Base-by-base conservation (phyloP, 2,329 filamentous ascomycete species). In the Exophiala spinifera region DNA sequence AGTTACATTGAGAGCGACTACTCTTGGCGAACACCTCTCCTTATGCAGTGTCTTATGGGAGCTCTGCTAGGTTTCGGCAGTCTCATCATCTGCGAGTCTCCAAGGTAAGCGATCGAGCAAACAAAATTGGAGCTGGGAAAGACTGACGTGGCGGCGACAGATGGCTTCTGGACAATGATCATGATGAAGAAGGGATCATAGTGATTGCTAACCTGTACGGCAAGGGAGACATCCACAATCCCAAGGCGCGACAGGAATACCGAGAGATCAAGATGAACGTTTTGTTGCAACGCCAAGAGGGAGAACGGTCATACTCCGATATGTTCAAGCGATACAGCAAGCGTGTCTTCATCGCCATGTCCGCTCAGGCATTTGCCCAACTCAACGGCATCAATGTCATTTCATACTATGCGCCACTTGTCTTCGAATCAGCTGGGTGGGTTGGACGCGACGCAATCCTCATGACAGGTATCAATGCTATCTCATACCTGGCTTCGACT, bases 321-420 rank as follows among this genome's bases (percentile, higher is more conserved):
- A 99, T 99, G 94, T 99, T 97, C 79, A 86, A 82, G 66, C 85
- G 89, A 59, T 97, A 97, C 76, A 83, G 81, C 68, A 94, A 88
- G 66, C 89, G 94, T 49, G 92, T 97, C 61, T 90, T 97, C 67
- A 97, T 97, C 69, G 94, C 94, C 73, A 97, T 97, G 94, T 97
- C 92, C 31, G 94, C 94, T 3, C 94, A 97, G 72, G 91, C 86
- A 4, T 83, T 99, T 61, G 94, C 94, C 23, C 94, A 99, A 73
- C 83, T 99, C 50, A 97, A 97, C 75, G 94, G 94, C 62, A 99
- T 99, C 76, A 99, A 99, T 73, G 94, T 99, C 69, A 99, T 99
- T 61, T 97, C 92, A 1, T 99, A 97, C 78, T 99, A 99, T 69
- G 94, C 94, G 1, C 94, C 94, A 0, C 84, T 95, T 52, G 92